A percentile compares a stretch with the other conserved stretches of the same genome.
Evolutionary conservation across 768 basidiomycete species (phyloP).

Genomic region (Leucocoprinus sp.): DNA sequence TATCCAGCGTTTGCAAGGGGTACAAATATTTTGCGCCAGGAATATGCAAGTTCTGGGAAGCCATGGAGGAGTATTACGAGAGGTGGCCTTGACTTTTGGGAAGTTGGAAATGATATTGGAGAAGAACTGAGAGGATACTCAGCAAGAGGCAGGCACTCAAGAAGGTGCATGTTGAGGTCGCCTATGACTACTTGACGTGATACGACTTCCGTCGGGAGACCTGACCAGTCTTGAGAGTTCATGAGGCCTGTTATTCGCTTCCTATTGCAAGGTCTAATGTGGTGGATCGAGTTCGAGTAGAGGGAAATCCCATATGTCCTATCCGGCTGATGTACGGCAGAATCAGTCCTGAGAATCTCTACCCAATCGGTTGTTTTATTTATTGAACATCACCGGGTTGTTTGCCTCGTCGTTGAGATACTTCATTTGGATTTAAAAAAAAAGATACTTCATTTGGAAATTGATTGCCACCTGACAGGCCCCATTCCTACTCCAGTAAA

Average conservation of each 20-base stretch:
- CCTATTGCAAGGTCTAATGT: neutral
- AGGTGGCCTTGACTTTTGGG: slow-evolving; percentile 22
- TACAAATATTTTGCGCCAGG: slow-evolving; percentile 51
- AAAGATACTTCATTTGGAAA: no score
- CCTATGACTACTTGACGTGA: slow-evolving; percentile 35
- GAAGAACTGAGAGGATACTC: neutral
- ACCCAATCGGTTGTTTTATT: no score
- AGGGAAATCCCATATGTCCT: no score
- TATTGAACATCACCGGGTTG: no score
- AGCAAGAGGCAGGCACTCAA: slow-evolving; percentile 34
- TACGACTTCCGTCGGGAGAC: slow-evolving; percentile 22
- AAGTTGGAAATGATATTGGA: neutral
- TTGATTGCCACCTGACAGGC: no score
- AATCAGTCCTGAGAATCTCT: no score
- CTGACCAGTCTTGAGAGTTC: neutral
- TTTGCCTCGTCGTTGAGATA: no score
- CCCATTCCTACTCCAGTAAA: no score
- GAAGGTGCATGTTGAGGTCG: slow-evolving; percentile 43
- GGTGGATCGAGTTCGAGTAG: no score
- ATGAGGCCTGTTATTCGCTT: neutral
- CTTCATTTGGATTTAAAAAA: no score
- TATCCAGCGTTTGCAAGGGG: slow-evolving; percentile 45
- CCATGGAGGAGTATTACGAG: slow-evolving; percentile 55
- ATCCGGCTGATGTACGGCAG: no score
- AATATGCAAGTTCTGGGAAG: slow-evolving; percentile 60